Evolutionary conservation across 345 rosid genomes (phyloP), one percentile per base, ranked within the genome.

Genomic region (Populus davidiana): DNA sequence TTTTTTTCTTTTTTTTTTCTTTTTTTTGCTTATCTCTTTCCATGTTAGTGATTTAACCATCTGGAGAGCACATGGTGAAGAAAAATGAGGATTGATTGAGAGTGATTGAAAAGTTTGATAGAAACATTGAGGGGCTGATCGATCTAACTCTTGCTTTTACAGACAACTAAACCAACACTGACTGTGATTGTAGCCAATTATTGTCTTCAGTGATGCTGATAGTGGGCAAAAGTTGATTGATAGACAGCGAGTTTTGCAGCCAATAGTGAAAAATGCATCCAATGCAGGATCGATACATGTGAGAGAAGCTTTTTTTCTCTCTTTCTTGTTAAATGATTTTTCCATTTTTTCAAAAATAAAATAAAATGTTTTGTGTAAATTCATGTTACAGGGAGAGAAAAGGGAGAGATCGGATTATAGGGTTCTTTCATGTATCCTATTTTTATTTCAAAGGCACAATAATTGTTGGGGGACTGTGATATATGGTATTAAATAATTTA

Each of bases 111-210:
- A 68, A 31, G 64, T 29, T 12, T n/a, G 71, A 73, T 56, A 43
- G 21, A 61, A 62, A 67, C 49, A 52, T 64, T 64, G 71, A 62
- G 69, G 16, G 36, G 36, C 5, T 33, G 36, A 4, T 16, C 71
- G 79, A 80, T 54, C 23, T 67, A 43, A 49, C 67, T 74, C 71
- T 44, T 59, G 71, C 80, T 77, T 81, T 81, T 67, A 70, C 66
- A 81, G 74, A 73, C 80, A 77, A 67, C 20, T 44, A 76, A 73
- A 20, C 78, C 75, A 73, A 74, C 84, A 74, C 27, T 52, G 84
- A 81, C 74, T 47, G 23, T 31, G 75, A 81, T 64, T 35, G 50
- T 38, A 41, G 33, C 73, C 78, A 74, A 64, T 74, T 54, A 70
- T 43, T 13, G 35, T 39, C 27, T 35, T 61, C 39, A 69, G 41